Conservation (phyloP, 768 basidiomycete species). For the Lentinula lateritia region DNA sequence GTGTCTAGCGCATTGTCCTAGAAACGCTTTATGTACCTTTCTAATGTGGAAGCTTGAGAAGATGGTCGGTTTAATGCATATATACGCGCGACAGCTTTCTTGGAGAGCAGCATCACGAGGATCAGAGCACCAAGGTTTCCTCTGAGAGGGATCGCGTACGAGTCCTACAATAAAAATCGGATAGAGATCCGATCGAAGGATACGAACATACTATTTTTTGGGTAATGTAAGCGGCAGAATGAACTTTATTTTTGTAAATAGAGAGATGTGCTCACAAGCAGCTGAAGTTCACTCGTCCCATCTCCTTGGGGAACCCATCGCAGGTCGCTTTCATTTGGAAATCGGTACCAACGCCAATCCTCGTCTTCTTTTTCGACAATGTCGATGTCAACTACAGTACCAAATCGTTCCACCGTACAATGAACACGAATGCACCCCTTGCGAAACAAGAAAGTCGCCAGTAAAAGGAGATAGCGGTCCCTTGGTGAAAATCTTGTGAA, state of each 20-base stretch:
- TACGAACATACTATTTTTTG: constrained; percentile 19
- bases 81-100: too few species aligned
- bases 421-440: constrained; percentile 1
- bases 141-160: constrained; percentile 4
- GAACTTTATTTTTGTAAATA: too few species aligned
- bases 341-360: constrained; percentile 12
- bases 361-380: not conserved
- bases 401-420: not conserved
- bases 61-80: constrained; percentile 17
- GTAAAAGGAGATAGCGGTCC: not conserved
- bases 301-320: constrained; percentile 9
- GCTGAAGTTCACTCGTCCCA: constrained; percentile 4
- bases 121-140: constrained; percentile 33
- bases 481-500: not conserved
- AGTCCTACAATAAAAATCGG: constrained; percentile 13
- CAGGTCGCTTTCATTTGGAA: not conserved
- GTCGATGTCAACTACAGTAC: constrained; percentile 10
- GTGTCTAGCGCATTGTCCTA: constrained; percentile 11
- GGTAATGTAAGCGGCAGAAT: too few species aligned
- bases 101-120: constrained; percentile 24
- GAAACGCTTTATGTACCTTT: constrained; percentile 15
- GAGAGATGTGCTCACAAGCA: not conserved
- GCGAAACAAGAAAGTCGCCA: not conserved
- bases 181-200: constrained; percentile 20
- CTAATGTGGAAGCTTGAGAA: not conserved